Evolutionary conservation across 352 stramenopile genomes (phyloP).

Genomic region (Globisporangium spiculum): DNA sequence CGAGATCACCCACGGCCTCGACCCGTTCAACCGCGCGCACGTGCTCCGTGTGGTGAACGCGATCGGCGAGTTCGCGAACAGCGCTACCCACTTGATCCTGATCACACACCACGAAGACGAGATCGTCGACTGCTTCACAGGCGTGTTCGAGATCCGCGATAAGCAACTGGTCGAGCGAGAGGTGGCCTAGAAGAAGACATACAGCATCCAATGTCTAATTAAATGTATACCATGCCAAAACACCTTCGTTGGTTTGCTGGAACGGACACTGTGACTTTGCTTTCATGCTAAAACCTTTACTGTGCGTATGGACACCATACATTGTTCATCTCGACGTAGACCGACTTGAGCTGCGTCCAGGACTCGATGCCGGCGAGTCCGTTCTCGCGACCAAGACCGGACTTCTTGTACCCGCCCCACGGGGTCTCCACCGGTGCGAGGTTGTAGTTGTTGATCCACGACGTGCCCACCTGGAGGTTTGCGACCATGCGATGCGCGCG

Average conservation of each 20-base stretch:
- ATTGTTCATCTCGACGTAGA: constrained; percentile 84
- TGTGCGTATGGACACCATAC: constrained; percentile 68
- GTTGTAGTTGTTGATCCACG: constrained; percentile 92
- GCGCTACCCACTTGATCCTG: constrained; percentile 71
- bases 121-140: constrained; percentile 74
- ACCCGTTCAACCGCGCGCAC: constrained; percentile 75
- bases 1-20: constrained; percentile 91
- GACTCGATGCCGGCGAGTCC: constrained; percentile 78
- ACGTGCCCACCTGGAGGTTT: constrained; percentile 71
- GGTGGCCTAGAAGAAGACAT: constrained; percentile 19
- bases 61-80: constrained; percentile 51
- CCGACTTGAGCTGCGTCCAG: constrained; percentile 90
- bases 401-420: constrained; percentile 91
- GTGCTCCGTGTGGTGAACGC: constrained; percentile 77
- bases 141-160: constrained; percentile 79
- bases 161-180: constrained; percentile 36
- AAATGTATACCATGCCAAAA: neutral
- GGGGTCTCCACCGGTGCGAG: constrained; percentile 80
- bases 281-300: constrained; percentile 9
- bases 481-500: constrained; percentile 71
- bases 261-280: neutral
- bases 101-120: constrained; percentile 94
- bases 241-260: neutral
- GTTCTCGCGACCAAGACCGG: constrained; percentile 91
- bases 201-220: neutral